Evolutionary conservation across 768 basidiomycete genomes (phyloP), one percentile per base, ranked within the genome.

Genomic region (Termitomyces sp.): DNA sequence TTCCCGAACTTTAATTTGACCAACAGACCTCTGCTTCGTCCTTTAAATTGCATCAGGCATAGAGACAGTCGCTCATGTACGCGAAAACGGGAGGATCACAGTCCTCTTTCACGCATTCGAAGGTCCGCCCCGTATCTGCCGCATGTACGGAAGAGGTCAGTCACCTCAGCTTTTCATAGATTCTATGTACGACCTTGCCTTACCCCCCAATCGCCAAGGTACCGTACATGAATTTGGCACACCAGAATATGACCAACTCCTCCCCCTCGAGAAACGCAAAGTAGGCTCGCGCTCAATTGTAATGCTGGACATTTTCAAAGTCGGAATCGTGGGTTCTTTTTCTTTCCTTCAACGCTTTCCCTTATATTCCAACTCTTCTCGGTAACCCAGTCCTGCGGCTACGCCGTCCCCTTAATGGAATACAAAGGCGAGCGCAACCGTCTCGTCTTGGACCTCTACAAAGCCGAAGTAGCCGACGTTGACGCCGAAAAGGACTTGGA

Each of bases 101-200:
- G 73, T 88, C 53, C 71, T 87, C 63, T 87, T 88, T 71, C 79
- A 80, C 60, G 84, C 85, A 1, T 87, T 88, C 57, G 81, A 85
- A 43, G 86, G 86, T 4, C 79, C 83, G 1, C 82, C 87, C 5
- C 75, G 80, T 15, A 86, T 88, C 64, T 68, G 81, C 14, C 74
- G 86, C 32, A 71, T 88, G 4, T 89, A 82, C 68, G 86, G 86
- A 3, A 83, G 68, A 75, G 86, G 86, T 86, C 54, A 36, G 31
- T 15, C 40, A 29, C 32, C 6, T 8, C 56, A 2, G 17, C n/a
- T 51, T 40, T 36, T 7, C 7, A 36, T 36, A 37, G 15, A 37
- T 10, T 51, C 1, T 20, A 20, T 11, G 4, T 53, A 40, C 36
- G 8, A 32, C 15, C 25, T 32, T 14, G 0, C 43, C 43, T 4